Conservation (phyloP, 345 rosid species). For the Camelina sativa region DNA sequence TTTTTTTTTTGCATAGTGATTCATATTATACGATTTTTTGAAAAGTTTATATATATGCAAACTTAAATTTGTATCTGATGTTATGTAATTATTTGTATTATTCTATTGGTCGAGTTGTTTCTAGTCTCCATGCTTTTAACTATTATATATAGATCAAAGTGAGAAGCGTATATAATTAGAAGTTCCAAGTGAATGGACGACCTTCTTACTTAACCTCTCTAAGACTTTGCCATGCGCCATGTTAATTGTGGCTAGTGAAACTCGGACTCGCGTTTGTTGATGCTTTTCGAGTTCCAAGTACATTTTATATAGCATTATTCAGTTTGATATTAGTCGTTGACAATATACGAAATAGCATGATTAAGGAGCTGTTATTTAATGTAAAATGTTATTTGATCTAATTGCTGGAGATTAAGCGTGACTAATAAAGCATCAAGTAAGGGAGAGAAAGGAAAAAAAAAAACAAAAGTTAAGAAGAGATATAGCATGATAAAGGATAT, state of each 20-base stretch:
- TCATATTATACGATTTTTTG: too few relatives aligned
- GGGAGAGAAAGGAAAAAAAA: constrained; percentile 5
- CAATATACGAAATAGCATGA: not conserved
- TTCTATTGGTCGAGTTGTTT: not conserved
- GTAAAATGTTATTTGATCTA: not conserved
- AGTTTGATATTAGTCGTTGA: constrained; percentile 32
- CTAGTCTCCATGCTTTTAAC: too few relatives aligned
- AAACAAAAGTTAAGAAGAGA: constrained; percentile 23
- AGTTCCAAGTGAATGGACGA: too few relatives aligned
- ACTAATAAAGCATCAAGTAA: constrained; percentile 40
- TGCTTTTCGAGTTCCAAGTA: constrained; percentile 15
- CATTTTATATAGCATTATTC: not conserved
- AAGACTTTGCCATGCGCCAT: not conserved
- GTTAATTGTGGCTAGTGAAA: not conserved
- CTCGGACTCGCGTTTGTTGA: not conserved
- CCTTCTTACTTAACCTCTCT: too few relatives aligned
- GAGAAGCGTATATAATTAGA: too few relatives aligned
- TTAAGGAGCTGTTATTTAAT: not conserved
- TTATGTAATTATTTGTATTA: not conserved
- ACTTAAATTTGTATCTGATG: not conserved
- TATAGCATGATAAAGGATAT: constrained; percentile 32
- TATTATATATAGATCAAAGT: too few relatives aligned
- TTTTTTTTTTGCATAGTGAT: not conserved
- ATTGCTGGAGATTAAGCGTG: constrained; percentile 40
- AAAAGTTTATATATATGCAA: not conserved